Percentiles rank a stretch among this genome's conserved stretches.
phyloP scores from a whole-genome alignment of 2,329 filamentous ascomycete species.

The Arthrobotrys sinensis region DNA sequence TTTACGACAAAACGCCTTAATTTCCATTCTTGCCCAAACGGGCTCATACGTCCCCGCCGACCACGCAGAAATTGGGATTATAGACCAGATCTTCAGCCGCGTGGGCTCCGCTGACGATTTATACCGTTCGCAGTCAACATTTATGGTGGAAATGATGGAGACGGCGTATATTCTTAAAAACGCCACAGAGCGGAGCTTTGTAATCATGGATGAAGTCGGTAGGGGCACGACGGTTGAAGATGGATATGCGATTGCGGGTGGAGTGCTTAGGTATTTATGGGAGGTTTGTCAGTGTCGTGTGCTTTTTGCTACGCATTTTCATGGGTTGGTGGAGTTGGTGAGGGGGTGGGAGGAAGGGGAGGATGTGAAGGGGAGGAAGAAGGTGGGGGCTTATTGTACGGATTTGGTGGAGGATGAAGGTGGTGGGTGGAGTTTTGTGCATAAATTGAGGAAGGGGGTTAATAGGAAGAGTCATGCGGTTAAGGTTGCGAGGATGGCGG shows the following conservation, averaged over 20 bases:
- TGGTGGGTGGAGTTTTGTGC: slow-evolving; percentile 85
- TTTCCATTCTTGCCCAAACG: slow-evolving; percentile 91
- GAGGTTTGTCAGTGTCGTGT: slow-evolving; percentile 82
- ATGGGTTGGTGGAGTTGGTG: slow-evolving; percentile 84
- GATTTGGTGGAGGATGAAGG: slow-evolving; percentile 82
- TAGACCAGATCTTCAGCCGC: slow-evolving; percentile 96
- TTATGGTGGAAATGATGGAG: slow-evolving; percentile 99
- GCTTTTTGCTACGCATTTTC: slow-evolving; percentile 96
- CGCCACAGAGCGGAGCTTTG: slow-evolving; percentile 87
- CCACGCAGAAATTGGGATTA: slow-evolving; percentile 86
- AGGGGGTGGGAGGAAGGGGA: slow-evolving; percentile 67
- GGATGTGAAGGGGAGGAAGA: slow-evolving; percentile 67
- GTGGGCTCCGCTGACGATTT: slow-evolving; percentile 95
- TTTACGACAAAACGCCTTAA: slow-evolving; percentile 92
- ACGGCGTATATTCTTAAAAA: slow-evolving; percentile 89
- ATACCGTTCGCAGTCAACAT: slow-evolving; percentile 95
- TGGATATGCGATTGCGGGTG: slow-evolving; percentile 89
- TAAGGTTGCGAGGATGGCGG: slow-evolving; percentile 92
- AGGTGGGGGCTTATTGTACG: slow-evolving; percentile 85
- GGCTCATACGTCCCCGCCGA: slow-evolving; percentile 93
- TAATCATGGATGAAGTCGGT: slow-evolving; percentile 98
- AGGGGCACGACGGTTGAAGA: slow-evolving; percentile 94
- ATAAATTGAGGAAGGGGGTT: slow-evolving; percentile 83
- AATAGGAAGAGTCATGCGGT: slow-evolving; percentile 91
- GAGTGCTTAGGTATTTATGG: slow-evolving; percentile 86